Base-by-base conservation (phyloP, 202 grass and related monocot genomes). In the Setaria viridis region DNA sequence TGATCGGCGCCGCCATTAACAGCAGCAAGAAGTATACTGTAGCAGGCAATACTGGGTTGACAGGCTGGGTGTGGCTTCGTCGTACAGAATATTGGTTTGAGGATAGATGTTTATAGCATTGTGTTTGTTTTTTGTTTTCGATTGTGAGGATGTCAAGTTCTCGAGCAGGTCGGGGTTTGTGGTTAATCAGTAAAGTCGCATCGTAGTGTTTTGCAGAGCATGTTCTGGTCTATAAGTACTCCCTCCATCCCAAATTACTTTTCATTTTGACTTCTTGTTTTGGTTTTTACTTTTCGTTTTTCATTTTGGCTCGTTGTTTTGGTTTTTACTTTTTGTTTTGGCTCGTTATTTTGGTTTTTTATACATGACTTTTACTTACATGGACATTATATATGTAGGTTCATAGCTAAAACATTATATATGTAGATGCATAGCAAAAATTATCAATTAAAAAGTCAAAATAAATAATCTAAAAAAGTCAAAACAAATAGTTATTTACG, bases 71-170 rank as follows among this genome's bases (percentile, higher is more conserved):
- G 20, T 69, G 9, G 34, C 41, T 8, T 59, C 7, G 42, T 43
- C 1, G 3, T 71, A 46, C 33, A 59, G 45, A 49, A 5, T 50
- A 48, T 8, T 20, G 9, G 0, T 67, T 11, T 43, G 34, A 11
- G 64, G 50, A 69, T 48, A 25, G 60, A 69, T 32, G 55, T 72
- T 53, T 63, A 25, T 77, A 70, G 19, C 19, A 35, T 70, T 34
- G 11, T 59, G 16, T 62, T 65, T 7, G 0, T 63, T 33, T 15
- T 0, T 35, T 65, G 25, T 30, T 2, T 37, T 16, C 6, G 14
- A 7, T 35, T 65, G 14, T 15, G 63, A 35, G 29, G 65, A 29
- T 29, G 2, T 51, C 15, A 3, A 47, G 46, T 49, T 16, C 45
- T 53, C 0, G 19, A 30, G 59, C 15, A 21, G 21, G 42, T 14